Conservation (phyloP, 2,329 filamentous ascomycete genomes). For the Geosmithia morbida region DNA sequence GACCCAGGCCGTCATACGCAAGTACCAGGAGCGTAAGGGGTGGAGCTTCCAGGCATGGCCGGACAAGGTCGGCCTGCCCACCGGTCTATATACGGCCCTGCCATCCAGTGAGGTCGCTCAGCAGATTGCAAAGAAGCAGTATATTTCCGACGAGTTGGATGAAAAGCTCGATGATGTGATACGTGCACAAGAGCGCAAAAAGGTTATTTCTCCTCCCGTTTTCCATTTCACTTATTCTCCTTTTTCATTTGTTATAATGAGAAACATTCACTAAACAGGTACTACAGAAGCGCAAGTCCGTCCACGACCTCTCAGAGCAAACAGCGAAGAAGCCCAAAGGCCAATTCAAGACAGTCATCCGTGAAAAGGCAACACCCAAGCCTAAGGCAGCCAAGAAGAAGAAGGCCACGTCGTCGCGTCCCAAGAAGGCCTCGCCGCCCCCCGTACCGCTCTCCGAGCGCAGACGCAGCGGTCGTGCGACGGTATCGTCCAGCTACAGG, state of each 20-base stretch:
- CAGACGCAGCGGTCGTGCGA: constrained; percentile 39
- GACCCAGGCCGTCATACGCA: constrained; percentile 65
- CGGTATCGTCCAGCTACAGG: constrained; percentile 32
- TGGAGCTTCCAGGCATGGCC: constrained; percentile 80
- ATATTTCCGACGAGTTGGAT: constrained; percentile 62
- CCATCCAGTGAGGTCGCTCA: constrained; percentile 67
- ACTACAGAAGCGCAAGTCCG: constrained; percentile 40
- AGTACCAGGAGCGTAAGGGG: constrained; percentile 73
- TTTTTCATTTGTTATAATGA: too few species aligned
- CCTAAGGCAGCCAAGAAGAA: constrained; percentile 19
- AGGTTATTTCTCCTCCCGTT: constrained; percentile 22
- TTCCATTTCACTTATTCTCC: too few species aligned
- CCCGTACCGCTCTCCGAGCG: constrained; percentile 27
- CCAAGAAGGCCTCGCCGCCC: constrained; percentile 8
- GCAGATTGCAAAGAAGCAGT: constrained; percentile 75
- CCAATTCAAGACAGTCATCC: constrained; percentile 20
- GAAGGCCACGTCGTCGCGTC: constrained; percentile 12
- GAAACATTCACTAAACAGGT: constrained; percentile 9
- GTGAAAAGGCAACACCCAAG: constrained; percentile 20
- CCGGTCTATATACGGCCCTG: constrained; percentile 62
- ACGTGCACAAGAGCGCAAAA: constrained; percentile 56
- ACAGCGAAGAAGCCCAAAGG: constrained; percentile 18
- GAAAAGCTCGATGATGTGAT: constrained; percentile 60
- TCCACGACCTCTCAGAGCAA: constrained; percentile 32
- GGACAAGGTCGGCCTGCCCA: constrained; percentile 66